Conservation (phyloP, 805 yeast species). For the Starmerella etchellsii region DNA sequence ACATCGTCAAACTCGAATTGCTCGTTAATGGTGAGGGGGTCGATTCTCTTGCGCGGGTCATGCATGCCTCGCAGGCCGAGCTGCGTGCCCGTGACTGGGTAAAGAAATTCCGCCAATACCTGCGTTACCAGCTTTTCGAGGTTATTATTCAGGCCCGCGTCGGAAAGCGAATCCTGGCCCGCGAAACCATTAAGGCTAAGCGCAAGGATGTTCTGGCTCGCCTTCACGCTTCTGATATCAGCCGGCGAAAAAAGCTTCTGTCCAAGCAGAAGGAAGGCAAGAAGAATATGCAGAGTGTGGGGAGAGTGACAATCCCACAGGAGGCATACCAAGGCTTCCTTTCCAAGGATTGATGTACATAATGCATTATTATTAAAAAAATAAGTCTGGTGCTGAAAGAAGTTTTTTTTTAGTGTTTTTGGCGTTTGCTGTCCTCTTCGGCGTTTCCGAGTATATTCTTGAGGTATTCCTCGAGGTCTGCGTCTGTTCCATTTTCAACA, state of each 20-base stretch:
- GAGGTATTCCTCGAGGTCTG: constrained; percentile 55
- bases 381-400: too few relatives aligned
- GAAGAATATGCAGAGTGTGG: constrained; percentile 65
- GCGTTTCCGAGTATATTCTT: constrained; percentile 38
- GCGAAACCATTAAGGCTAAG: constrained; percentile 88
- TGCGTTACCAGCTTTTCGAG: constrained; percentile 76
- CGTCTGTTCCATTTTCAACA: constrained; percentile 68
- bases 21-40: constrained; percentile 79
- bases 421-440: background rate
- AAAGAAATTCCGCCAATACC: constrained; percentile 60
- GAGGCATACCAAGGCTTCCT: constrained; percentile 86
- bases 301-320: constrained; percentile 62
- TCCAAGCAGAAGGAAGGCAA: constrained; percentile 91
- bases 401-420: background rate
- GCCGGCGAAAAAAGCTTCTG: constrained; percentile 76
- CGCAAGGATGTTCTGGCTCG: constrained; percentile 90
- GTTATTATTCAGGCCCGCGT: constrained; percentile 86
- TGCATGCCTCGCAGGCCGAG: constrained; percentile 71
- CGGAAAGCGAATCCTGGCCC: constrained; percentile 63
- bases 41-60: constrained; percentile 83
- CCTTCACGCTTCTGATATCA: constrained; percentile 84
- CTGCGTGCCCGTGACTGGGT: constrained; percentile 72
- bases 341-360: constrained; percentile 16
- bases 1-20: constrained; percentile 75
- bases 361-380: background rate